Percentiles rank a stretch among this genome's conserved stretches.
Evolutionary conservation across 306 rosid species (phyloP).

Genomic region (Prinsepia uniflora): DNA sequence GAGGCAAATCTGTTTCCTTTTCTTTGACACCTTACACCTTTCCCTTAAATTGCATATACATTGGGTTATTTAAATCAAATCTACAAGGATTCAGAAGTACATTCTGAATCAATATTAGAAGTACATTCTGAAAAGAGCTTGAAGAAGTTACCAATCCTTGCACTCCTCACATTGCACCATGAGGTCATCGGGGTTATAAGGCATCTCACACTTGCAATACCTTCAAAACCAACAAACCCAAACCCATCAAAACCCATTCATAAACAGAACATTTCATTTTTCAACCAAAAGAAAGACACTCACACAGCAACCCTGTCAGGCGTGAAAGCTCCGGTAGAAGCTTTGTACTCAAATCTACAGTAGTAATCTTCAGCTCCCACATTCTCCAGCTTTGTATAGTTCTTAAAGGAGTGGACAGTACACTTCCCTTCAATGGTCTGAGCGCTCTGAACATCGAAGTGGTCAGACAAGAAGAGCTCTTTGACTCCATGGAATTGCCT

Average conservation of each 20-base stretch:
- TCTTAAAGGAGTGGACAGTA: slow-evolving; percentile 69
- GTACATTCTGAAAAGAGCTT: slow-evolving; percentile 9
- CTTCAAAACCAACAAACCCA: slow-evolving; percentile 39
- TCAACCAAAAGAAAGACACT: slow-evolving; percentile 26
- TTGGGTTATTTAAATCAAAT: too few relatives aligned
- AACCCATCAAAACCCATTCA: background rate
- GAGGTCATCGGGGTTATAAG: slow-evolving; percentile 90
- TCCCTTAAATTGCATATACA: too few relatives aligned
- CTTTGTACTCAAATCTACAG: slow-evolving; percentile 87
- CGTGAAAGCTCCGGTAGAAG: slow-evolving; percentile 77
- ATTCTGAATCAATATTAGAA: background rate
- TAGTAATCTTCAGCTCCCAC: slow-evolving; percentile 81
- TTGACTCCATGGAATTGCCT: slow-evolving; percentile 86
- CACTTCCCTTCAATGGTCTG: slow-evolving; percentile 83
- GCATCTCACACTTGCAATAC: slow-evolving; percentile 96
- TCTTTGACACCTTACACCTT: too few relatives aligned
- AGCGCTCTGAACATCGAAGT: slow-evolving; percentile 75
- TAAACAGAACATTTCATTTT: background rate
- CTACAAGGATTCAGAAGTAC: too few relatives aligned
- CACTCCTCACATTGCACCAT: slow-evolving; percentile 98
- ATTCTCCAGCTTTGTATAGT: slow-evolving; percentile 76
- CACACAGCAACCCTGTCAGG: slow-evolving; percentile 95
- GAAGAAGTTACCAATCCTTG: slow-evolving; percentile 75
- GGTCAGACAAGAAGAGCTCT: slow-evolving; percentile 81
- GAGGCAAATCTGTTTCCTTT: too few relatives aligned